Base-by-base conservation (phyloP, 257 asterid genomes). In the Scutellaria barbata region DNA sequence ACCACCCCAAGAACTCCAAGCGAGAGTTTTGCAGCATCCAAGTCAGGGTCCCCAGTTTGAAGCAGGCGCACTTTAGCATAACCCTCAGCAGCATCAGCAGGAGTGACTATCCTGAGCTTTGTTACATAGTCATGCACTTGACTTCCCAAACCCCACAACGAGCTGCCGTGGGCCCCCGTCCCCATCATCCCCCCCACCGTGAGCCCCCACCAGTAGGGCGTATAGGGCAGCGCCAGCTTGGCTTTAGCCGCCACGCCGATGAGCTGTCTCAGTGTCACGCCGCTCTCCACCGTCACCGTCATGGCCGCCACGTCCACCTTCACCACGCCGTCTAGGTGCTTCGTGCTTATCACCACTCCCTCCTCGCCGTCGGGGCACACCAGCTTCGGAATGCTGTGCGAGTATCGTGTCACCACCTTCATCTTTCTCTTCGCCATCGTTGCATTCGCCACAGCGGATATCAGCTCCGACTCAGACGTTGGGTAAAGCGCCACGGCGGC, bases 141-240 rank as follows among this genome's bases (percentile, higher is more conserved):
- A 45, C 90, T 82, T 12, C 96, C 96, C n/a, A 52, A 8, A 5
- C 92, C 89, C 94, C 92, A 84, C 5, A 87, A 62, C 1, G 94
- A 78, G 87, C 96, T 89, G 1, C 96, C 95, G 37, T 89, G 95
- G 0, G 95, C 96, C 10, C 96, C 96, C 3, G 96, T 89, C 45
- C 82, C 79, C 79, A 87, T 8, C 80, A 85, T 77, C 52, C 96
- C 94, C 0, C 96, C 96, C 13, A 89, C 77, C 3, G 86, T 89
- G 77, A 87, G 14, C 1, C 96, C 96, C 91, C 88, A 87, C 96
- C 93, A 89, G 50, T 87, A 89, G 0, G 94, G 95, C 0, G 85
- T 62, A 22, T 84, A 80, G 8, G 94, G 90, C 82, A 89, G 76
- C 17, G 87, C 92, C 77, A 89, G n/a, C 1, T 68, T 68, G 1